These are phyloP conservation scores for Schizopora paradoxa DNA, from an alignment of 1,284 basidiomycete genomes.

Conservation along the genomic window DNA sequence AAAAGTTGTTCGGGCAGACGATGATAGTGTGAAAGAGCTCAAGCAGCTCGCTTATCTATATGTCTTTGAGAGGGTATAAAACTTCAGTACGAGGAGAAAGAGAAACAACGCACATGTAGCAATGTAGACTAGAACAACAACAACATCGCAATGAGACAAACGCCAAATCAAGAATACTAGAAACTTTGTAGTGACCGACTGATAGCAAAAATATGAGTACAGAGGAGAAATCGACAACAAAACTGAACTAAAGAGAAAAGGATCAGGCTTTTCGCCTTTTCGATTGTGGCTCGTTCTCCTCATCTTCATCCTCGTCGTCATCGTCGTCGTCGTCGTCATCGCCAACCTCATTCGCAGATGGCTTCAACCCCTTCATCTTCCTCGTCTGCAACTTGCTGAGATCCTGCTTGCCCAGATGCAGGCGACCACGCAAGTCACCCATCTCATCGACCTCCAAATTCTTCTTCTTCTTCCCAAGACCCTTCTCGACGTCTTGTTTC, in stretches of 20 bases:
- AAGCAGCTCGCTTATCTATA: conserved; percentile 86
- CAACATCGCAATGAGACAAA: not conserved
- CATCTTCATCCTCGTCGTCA: conserved; percentile 19
- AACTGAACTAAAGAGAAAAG: not conserved
- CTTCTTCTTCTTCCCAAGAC: conserved; percentile 89
- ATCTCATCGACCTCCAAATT: conserved; percentile 97
- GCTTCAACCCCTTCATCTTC: conserved; percentile 88
- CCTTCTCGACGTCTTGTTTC: conserved; percentile 80
- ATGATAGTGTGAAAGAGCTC: conserved; percentile 65
- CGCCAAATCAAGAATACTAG: not conserved
- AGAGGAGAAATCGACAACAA: not conserved
- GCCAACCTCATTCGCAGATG: conserved; percentile 30
- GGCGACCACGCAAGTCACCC: conserved; percentile 89
- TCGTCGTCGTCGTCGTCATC: conserved; percentile 29
- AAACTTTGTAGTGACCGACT: not conserved
- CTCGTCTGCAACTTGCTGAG: conserved; percentile 79
- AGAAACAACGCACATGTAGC: not conserved
- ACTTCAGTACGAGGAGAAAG: not conserved
- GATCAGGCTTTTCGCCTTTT: conserved; percentile 6
- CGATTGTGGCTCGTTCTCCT: conserved; percentile 11
- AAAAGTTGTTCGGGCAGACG: conserved; percentile 86
- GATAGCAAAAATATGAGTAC: conserved; percentile 9
- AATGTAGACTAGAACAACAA: conserved; percentile 1
- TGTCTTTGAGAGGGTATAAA: conserved; percentile 66
- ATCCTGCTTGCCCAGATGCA: conserved; percentile 92